Percentiles rank a stretch among this genome's conserved stretches.
phyloP scores from a whole-genome alignment of 2,329 filamentous ascomycete species.

The Domatiomyces globalis region DNA sequence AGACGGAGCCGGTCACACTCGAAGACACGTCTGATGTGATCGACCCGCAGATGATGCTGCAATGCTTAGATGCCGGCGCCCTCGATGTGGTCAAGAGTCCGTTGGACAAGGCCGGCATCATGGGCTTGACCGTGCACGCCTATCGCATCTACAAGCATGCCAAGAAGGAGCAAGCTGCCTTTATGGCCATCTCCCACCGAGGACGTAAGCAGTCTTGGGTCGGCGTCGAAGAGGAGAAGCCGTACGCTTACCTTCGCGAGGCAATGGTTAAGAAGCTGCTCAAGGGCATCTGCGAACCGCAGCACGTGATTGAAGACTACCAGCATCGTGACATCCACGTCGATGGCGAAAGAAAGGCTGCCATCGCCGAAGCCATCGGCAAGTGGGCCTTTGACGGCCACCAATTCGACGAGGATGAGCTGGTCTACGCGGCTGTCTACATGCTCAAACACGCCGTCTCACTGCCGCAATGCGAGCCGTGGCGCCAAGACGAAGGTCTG shows the following conservation, averaged over 20 bases:
- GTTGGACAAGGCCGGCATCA: conserved; percentile 56
- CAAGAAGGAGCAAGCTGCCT: conserved; percentile 54
- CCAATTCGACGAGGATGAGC: conserved; percentile 76
- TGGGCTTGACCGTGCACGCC: conserved; percentile 65
- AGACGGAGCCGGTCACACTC: conserved; percentile 13
- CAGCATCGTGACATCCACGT: conserved; percentile 55
- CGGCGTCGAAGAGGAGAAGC: conserved; percentile 68
- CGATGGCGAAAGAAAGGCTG: conserved; percentile 46
- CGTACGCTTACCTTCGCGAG: conserved; percentile 78
- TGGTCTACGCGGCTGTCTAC: conserved; percentile 67
- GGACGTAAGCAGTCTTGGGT: conserved; percentile 84
- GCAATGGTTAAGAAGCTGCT: conserved; percentile 87
- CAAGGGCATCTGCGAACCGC: conserved; percentile 69
- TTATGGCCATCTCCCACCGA: conserved; percentile 53
- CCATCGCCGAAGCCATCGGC: conserved; percentile 56
- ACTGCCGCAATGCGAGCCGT: conserved; percentile 67
- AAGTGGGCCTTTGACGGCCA: conserved; percentile 84
- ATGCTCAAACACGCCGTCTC: conserved; percentile 83
- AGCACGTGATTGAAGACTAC: conserved; percentile 46
- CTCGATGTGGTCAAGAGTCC: conserved; percentile 74
- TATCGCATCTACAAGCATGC: conserved; percentile 71
- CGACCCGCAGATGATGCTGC: conserved; percentile 45
- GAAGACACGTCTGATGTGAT: conserved; percentile 25
- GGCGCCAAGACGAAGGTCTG: conserved; percentile 63
- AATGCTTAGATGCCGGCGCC: conserved; percentile 73